These are phyloP conservation scores for Pisolithus tinctorius DNA, from an alignment of 768 basidiomycete genomes.

Conservation along the genomic window DNA sequence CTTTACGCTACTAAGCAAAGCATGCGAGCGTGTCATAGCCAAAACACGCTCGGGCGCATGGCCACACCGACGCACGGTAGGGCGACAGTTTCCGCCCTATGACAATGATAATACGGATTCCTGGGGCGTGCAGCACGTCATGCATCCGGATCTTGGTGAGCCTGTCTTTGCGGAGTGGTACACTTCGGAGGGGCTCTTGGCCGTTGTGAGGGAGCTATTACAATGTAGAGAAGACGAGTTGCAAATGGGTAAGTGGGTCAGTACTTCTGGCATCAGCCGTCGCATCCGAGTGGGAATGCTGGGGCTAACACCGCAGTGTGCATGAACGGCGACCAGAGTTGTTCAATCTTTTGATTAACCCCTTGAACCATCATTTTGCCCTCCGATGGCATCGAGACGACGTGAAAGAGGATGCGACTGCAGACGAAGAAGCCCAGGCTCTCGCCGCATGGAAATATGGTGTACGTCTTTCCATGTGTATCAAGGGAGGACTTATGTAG, in stretches of 20 bases:
- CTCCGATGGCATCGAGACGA: slow-evolving; percentile 80
- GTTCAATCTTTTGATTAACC: slow-evolving; percentile 74
- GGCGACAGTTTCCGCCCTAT: slow-evolving; percentile 75
- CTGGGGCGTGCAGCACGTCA: slow-evolving; percentile 78
- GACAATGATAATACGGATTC: slow-evolving; percentile 53
- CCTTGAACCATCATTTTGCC: slow-evolving; percentile 55
- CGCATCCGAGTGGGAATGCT: too few relatives aligned
- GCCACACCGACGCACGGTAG: slow-evolving; percentile 64
- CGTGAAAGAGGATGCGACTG: slow-evolving; percentile 48
- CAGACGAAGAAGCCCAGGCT: slow-evolving; percentile 53
- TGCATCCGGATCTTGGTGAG: slow-evolving; percentile 69
- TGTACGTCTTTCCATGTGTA: slow-evolving; percentile 33
- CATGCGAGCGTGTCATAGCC: slow-evolving; percentile 44
- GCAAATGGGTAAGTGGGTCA: slow-evolving; percentile 57
- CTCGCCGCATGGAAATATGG: slow-evolving; percentile 59
- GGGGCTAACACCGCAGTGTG: too few relatives aligned
- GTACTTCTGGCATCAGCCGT: too few relatives aligned
- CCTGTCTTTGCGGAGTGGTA: slow-evolving; percentile 62
- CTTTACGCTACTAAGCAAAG: slow-evolving; percentile 35
- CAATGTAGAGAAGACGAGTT: slow-evolving; percentile 50
- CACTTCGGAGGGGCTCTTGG: slow-evolving; percentile 43
- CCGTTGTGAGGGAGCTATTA: slow-evolving; percentile 40
- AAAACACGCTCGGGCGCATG: slow-evolving; percentile 56
- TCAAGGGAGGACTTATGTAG: background rate
- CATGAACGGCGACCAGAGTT: slow-evolving; percentile 35